Conservation (phyloP, 495 filamentous ascomycete species). For the Penicillium lividum region DNA sequence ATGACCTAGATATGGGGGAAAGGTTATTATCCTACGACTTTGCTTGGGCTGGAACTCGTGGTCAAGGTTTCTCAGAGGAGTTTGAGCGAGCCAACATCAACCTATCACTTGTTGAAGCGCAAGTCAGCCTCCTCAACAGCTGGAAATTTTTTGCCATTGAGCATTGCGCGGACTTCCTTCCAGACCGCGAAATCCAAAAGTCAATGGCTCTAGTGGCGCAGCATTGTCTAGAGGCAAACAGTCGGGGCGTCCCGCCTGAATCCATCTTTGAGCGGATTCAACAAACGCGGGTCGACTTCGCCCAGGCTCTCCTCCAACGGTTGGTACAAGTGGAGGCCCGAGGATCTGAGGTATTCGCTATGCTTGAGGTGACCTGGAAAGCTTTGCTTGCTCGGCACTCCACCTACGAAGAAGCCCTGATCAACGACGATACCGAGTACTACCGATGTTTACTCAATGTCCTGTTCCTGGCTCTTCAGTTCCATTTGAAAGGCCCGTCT, state of each 20-base stretch:
- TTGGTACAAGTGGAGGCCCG: conserved; percentile 65
- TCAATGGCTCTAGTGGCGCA: conserved; percentile 66
- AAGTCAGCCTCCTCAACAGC: conserved; percentile 78
- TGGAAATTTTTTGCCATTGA: conserved; percentile 91
- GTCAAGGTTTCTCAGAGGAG: conserved; percentile 74
- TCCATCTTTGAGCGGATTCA: conserved; percentile 70
- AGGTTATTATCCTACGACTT: conserved; percentile 73
- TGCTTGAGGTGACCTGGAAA: conserved; percentile 68
- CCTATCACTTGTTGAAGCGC: conserved; percentile 85
- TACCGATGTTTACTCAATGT: conserved; percentile 82
- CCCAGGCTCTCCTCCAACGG: conserved; percentile 73
- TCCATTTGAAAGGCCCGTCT: conserved; percentile 44
- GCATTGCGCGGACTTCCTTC: conserved; percentile 67
- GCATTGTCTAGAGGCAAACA: conserved; percentile 72
- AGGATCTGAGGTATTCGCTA: conserved; percentile 57
- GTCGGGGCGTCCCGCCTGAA: conserved; percentile 62
- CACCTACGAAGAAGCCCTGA: conserved; percentile 64
- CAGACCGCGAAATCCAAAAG: conserved; percentile 63
- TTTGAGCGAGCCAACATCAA: conserved; percentile 86
- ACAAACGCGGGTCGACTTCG: conserved; percentile 71
- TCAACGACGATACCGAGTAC: conserved; percentile 64
- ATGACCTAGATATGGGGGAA: conserved; percentile 71
- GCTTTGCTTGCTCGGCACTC: conserved; percentile 62
- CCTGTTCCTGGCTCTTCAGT: conserved; percentile 77
- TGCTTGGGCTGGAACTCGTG: conserved; percentile 69